A percentile compares a stretch with the other conserved stretches of the same genome.
Evolutionary conservation across 164 flowering plant species (phyloP).

Genomic region (Santalum album): DNA sequence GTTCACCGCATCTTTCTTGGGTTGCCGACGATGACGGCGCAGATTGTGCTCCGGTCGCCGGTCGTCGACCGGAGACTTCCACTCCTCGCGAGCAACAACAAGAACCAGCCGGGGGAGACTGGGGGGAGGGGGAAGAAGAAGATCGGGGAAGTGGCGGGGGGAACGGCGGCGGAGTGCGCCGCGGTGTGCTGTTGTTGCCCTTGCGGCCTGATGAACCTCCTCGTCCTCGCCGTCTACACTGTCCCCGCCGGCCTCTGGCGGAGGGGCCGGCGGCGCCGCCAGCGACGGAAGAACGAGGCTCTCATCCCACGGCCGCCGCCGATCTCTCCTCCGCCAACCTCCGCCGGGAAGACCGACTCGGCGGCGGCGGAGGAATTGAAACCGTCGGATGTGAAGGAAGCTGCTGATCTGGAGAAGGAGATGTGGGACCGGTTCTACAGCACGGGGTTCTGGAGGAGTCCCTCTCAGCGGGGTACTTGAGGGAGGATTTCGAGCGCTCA

Average conservation of each 20-base stretch:
- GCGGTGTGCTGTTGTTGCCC: slow-evolving; percentile 54
- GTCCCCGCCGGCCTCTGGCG: slow-evolving; percentile 25
- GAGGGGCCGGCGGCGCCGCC: background rate
- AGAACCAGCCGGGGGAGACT: background rate
- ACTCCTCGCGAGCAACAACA: background rate
- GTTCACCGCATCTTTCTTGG: too few relatives aligned
- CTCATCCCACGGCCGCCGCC: background rate
- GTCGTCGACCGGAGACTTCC: too few relatives aligned
- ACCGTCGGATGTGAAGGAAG: background rate
- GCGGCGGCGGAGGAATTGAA: background rate
- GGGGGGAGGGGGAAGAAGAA: slow-evolving; percentile 2
- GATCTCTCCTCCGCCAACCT: background rate
- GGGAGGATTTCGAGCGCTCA: too few relatives aligned
- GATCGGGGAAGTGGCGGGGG: slow-evolving; percentile 33
- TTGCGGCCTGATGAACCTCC: slow-evolving; percentile 22
- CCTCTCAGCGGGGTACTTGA: slow-evolving; percentile 18
- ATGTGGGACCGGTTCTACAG: slow-evolving; percentile 31
- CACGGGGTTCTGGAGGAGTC: slow-evolving; percentile 44
- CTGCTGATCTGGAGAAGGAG: slow-evolving; percentile 24
- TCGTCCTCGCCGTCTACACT: slow-evolving; percentile 26
- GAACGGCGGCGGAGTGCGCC: slow-evolving; percentile 40
- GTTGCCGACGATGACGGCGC: too few relatives aligned
- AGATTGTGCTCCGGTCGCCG: too few relatives aligned
- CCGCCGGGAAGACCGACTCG: background rate
- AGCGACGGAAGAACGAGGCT: slow-evolving; percentile 8